These are phyloP conservation scores for Apophysomyces sp. DNA, from an alignment of 371 early-diverging fungal species.

Conservation along the genomic window DNA sequence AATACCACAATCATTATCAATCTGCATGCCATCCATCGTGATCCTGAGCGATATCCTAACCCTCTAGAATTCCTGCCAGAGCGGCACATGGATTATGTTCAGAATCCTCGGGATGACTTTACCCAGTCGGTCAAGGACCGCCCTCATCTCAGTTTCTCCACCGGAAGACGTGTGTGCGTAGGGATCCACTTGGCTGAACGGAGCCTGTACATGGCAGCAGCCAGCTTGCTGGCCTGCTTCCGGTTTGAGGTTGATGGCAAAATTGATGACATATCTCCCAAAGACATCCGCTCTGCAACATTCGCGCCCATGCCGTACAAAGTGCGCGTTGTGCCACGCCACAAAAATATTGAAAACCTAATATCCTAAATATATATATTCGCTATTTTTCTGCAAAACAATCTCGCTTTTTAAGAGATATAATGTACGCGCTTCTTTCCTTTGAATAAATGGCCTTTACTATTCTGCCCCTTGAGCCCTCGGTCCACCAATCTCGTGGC, in stretches of 20 bases:
- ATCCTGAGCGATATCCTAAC: slow-evolving; percentile 28
- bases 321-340: slow-evolving; percentile 29
- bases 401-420: too few species aligned
- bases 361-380: slow-evolving; percentile 5
- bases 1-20: slow-evolving; percentile 48
- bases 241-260: slow-evolving; percentile 23
- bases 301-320: slow-evolving; percentile 26
- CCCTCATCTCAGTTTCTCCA: slow-evolving; percentile 45
- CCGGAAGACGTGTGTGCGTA: slow-evolving; percentile 51
- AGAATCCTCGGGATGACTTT: neutral
- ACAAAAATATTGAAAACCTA: slow-evolving; percentile 13
- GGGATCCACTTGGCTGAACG: slow-evolving; percentile 54
- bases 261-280: slow-evolving; percentile 18
- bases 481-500: slow-evolving; percentile 43
- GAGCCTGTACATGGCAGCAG: slow-evolving; percentile 37
- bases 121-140: slow-evolving; percentile 33
- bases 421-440: too few species aligned
- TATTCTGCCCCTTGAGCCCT: slow-evolving; percentile 10
- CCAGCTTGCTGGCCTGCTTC: slow-evolving; percentile 36
- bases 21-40: slow-evolving; percentile 36
- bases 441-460: neutral
- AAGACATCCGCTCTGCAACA: slow-evolving; percentile 25
- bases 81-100: slow-evolving; percentile 36
- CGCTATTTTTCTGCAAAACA: too few species aligned
- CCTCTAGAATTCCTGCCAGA: slow-evolving; percentile 39